Evolutionary conservation across 2,329 filamentous ascomycete genomes (phyloP).

Genomic region (Penicillium sp.): DNA sequence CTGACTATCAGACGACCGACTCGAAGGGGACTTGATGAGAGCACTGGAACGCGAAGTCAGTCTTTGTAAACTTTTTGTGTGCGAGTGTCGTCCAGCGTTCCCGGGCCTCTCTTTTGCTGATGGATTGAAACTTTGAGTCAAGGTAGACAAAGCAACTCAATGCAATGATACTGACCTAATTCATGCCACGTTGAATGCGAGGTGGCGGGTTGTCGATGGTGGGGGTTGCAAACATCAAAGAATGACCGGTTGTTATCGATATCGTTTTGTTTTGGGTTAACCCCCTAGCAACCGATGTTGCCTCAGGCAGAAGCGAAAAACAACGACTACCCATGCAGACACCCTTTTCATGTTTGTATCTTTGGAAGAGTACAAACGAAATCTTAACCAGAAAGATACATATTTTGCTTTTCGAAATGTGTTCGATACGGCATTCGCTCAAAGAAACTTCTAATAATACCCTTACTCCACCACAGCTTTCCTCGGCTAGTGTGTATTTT

Average conservation of each 20-base stretch:
- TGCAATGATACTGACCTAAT: not conserved
- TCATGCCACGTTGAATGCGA: not conserved
- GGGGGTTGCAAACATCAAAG: slow-evolving; percentile 6
- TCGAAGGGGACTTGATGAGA: not conserved
- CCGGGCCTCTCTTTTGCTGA: not conserved
- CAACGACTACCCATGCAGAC: too few species aligned
- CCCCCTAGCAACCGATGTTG: slow-evolving; percentile 15
- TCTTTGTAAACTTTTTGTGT: not conserved
- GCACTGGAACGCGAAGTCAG: slow-evolving; percentile 1
- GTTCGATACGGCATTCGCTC: not conserved
- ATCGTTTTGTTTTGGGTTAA: slow-evolving; percentile 14
- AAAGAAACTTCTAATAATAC: too few species aligned
- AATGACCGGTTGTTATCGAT: slow-evolving; percentile 16
- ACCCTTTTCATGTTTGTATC: too few species aligned
- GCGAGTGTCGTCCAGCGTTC: not conserved
- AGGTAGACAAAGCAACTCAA: not conserved
- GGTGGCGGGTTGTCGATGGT: slow-evolving; percentile 1
- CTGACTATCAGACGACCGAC: not conserved
- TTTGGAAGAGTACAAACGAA: too few species aligned
- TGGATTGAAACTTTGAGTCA: not conserved
- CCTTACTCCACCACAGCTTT: not conserved
- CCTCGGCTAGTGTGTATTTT: not conserved
- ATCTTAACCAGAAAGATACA: too few species aligned
- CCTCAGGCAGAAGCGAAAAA: slow-evolving; percentile 5
- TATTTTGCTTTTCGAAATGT: not conserved